Evolutionary conservation across 257 asterid genomes (phyloP), one percentile per base, ranked within the genome.

Genomic region (Nicotiana tabacum): DNA sequence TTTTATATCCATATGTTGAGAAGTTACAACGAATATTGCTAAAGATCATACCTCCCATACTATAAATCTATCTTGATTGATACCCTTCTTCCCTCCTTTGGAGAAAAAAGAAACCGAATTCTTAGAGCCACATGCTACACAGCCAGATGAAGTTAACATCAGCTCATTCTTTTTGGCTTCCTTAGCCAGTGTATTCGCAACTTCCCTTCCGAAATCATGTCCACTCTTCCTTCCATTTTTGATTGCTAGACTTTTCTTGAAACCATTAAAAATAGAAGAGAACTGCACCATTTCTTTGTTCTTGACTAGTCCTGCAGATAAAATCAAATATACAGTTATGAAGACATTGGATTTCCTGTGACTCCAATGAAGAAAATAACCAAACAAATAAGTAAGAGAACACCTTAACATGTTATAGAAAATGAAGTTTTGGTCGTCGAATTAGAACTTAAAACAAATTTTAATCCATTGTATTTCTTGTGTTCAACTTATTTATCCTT

Each of bases 81-180:
- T 33, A 78, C 97, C 97, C 84, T 92, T 94, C 35, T 88, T 89
- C 78, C 98, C 98, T 10, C 87, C 81, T 81, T 89, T 94, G 0
- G 98, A 91, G 79, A 85, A 83, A 72, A 85, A 91, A 2, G 89
- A 84, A 33, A 87, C 87, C 39, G 80, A 83, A 81, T 85, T 89
- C 35, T 81, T 83, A 35, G 83, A 74, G 15, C 82, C 85, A 60
- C 80, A 39, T 65, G 87, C 85, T 66, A 89, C 80, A 57, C 69
- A 67, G 62, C 92, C 93, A 51, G 91, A 90, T 84, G 97, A 86
- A 55, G 94, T 92, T 60, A 88, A 81, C 81, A 94, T 51, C 85
- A 87, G 86, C 21, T 89, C 91, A 24, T 90, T 91, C 77, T 78
- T 90, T 87, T 88, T 90, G 58, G 96, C 92, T 85, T 90, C 95